Evolutionary conservation across 2,329 filamentous ascomycete genomes (phyloP).

Genomic region (Huntiella savannae): DNA sequence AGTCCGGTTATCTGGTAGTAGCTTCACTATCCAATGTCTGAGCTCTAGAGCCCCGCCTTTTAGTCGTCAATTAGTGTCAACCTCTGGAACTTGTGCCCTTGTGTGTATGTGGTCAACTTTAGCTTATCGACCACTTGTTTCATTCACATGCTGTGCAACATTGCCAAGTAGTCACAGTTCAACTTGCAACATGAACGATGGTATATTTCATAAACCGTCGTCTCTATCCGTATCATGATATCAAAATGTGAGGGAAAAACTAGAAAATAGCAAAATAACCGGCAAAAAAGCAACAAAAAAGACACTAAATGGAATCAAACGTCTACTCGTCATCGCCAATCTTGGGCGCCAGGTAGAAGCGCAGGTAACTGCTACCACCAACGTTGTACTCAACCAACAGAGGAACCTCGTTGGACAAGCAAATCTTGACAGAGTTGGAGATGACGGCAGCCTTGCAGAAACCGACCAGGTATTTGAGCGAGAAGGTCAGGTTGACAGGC

Average conservation of each 20-base stretch:
- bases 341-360: conserved; percentile 96
- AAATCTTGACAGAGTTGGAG: conserved; percentile 69
- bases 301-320: conserved; percentile 1
- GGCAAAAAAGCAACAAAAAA: conserved; percentile 1
- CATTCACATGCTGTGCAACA: no score
- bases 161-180: no score
- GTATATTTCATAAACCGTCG: conserved; percentile 4
- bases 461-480: conserved; percentile 97
- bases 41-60: conserved; percentile 1
- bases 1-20: no score
- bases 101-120: no score
- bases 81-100: no score
- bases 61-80: background rate
- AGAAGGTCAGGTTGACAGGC: conserved; percentile 88
- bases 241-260: conserved; percentile 3
- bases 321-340: conserved; percentile 17
- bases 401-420: conserved; percentile 88
- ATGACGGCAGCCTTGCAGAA: conserved; percentile 95
- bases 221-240: conserved; percentile 8
- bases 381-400: conserved; percentile 84
- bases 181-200: background rate
- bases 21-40: no score
- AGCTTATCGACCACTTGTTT: no score
- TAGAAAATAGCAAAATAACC: background rate
- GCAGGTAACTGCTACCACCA: conserved; percentile 65